phyloP scores from a whole-genome alignment of 176 grass and related monocot genomes.

The Juncus inflexus region DNA sequence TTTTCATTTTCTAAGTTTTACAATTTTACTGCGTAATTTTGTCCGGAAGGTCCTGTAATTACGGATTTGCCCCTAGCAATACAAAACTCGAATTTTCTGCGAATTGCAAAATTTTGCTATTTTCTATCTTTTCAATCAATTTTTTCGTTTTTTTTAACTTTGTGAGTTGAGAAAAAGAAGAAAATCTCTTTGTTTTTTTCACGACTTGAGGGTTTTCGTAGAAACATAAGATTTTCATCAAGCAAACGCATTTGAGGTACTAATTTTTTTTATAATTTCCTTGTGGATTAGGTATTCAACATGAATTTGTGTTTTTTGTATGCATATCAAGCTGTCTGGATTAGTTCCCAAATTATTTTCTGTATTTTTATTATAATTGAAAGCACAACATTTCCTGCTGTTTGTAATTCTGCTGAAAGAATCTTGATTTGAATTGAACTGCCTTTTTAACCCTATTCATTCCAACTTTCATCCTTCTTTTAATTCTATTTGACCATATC shows the following conservation, averaged over 20 bases:
- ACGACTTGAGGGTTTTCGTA: background rate
- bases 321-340: too few relatives aligned
- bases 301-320: too few relatives aligned
- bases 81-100: background rate
- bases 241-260: conserved; percentile 11
- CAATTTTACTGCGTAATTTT: conserved; percentile 1
- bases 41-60: conserved; percentile 2
- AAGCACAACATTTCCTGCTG: too few relatives aligned
- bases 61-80: conserved; percentile 12
- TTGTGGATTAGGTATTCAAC: too few relatives aligned
- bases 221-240: conserved; percentile 6
- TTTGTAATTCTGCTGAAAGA: too few relatives aligned
- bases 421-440: too few relatives aligned
- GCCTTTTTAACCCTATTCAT: too few relatives aligned
- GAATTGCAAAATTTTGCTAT: conserved; percentile 14
- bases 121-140: conserved; percentile 28
- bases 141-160: conserved; percentile 13
- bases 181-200: background rate
- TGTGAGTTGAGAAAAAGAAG: conserved; percentile 14
- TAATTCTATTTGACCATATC: too few relatives aligned
- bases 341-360: too few relatives aligned
- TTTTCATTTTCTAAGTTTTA: background rate
- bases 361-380: too few relatives aligned
- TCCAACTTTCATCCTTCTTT: too few relatives aligned
- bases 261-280: background rate